Percentiles rank a stretch among this genome's conserved stretches.
phyloP scores from a whole-genome alignment of 2,329 filamentous ascomycete genomes.

The Neurospora crassa region DNA sequence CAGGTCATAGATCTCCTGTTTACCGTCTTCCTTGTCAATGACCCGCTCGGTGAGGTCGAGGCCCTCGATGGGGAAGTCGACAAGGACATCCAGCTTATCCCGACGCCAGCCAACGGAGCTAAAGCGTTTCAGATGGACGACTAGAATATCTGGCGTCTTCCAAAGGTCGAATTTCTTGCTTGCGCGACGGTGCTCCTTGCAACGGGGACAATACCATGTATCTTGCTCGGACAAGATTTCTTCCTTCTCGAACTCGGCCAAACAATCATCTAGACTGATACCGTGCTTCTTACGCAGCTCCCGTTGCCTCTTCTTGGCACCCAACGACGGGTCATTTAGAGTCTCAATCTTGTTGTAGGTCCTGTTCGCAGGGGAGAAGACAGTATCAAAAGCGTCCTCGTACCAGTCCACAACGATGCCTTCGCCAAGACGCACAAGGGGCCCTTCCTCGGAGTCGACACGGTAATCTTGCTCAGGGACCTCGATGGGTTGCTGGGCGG shows the following conservation, averaged over 20 bases:
- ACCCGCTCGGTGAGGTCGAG: constrained; percentile 76
- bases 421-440: constrained; percentile 71
- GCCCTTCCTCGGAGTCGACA: constrained; percentile 37
- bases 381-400: constrained; percentile 54
- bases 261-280: constrained; percentile 78
- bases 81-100: constrained; percentile 83
- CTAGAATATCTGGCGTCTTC: constrained; percentile 91
- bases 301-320: constrained; percentile 53
- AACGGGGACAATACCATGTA: constrained; percentile 94
- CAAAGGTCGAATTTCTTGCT: constrained; percentile 96
- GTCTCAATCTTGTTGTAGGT: constrained; percentile 46
- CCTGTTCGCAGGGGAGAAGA: constrained; percentile 53
- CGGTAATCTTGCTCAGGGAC: constrained; percentile 24
- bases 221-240: constrained; percentile 92
- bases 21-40: constrained; percentile 68
- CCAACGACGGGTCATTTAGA: constrained; percentile 54
- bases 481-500: constrained; percentile 21
- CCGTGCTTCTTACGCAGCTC: constrained; percentile 61
- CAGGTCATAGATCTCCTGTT: constrained; percentile 79
- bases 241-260: constrained; percentile 89
- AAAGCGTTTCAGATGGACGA: constrained; percentile 93
- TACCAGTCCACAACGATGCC: constrained; percentile 83
- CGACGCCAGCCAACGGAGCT: constrained; percentile 72
- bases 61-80: constrained; percentile 85
- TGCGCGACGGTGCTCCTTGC: constrained; percentile 85